Conservation (phyloP, 2,329 filamentous ascomycete genomes). For the Colletotrichum tropicale region DNA sequence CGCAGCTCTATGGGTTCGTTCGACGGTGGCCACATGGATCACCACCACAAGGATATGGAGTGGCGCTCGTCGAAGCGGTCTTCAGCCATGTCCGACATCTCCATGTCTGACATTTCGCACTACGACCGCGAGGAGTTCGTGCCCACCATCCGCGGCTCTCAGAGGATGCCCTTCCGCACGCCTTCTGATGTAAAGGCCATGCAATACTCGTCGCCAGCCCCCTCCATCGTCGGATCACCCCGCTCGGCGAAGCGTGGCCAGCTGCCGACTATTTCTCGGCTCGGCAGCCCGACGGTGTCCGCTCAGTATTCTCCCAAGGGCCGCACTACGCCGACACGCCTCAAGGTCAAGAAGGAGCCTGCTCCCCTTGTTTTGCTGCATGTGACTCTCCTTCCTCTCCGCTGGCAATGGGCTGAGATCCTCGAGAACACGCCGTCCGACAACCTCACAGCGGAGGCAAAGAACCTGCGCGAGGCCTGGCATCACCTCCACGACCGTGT, state of each 20-base stretch:
- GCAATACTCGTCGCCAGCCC: conserved; percentile 72
- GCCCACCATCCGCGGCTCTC: conserved; percentile 61
- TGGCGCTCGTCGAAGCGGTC: conserved; percentile 38
- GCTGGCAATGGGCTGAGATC: conserved; percentile 66
- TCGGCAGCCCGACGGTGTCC: conserved; percentile 59
- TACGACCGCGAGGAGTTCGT: conserved; percentile 50
- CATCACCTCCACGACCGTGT: conserved; percentile 72
- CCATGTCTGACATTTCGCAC: conserved; percentile 42
- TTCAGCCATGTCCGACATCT: conserved; percentile 55
- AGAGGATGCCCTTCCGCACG: conserved; percentile 70
- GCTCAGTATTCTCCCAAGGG: conserved; percentile 61
- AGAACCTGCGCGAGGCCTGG: conserved; percentile 66
- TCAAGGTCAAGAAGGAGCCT: conserved; percentile 58
- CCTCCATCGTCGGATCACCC: conserved; percentile 54
- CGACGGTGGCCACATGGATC: conserved; percentile 26
- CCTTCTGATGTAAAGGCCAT: conserved; percentile 72
- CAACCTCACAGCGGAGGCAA: conserved; percentile 48
- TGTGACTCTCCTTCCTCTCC: conserved; percentile 74
- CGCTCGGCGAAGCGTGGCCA: conserved; percentile 54
- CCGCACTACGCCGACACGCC: conserved; percentile 58
- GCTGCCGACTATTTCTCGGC: conserved; percentile 55
- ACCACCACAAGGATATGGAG: conserved; percentile 31
- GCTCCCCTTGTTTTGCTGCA: conserved; percentile 79
- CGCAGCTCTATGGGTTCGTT: conserved; percentile 62
- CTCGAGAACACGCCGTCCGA: conserved; percentile 46